Evolutionary conservation across 2,329 filamentous ascomycete species (phyloP).

Genomic region (Penicillium sp.): DNA sequence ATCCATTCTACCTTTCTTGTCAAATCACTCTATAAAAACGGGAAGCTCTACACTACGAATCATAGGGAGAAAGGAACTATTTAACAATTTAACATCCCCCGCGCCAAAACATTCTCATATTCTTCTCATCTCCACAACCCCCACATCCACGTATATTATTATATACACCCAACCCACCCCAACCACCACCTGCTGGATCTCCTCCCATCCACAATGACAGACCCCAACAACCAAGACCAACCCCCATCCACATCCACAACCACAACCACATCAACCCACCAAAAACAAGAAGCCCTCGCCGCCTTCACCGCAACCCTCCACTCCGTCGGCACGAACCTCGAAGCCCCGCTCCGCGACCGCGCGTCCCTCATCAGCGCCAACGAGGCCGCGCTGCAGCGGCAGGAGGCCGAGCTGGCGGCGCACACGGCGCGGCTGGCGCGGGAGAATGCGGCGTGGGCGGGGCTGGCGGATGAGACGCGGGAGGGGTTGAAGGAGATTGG

Average conservation of each 20-base stretch:
- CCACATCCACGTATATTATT: no score
- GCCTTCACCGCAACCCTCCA: slow-evolving; percentile 49
- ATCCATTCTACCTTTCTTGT: neutral
- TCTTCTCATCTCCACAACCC: no score
- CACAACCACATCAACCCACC: slow-evolving; percentile 27
- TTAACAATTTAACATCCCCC: no score
- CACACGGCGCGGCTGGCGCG: slow-evolving; percentile 53
- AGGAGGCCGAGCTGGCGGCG: slow-evolving; percentile 56
- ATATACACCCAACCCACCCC: no score
- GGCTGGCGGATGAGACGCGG: slow-evolving; percentile 56
- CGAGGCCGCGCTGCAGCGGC: slow-evolving; percentile 54
- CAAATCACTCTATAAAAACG: neutral
- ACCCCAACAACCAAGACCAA: neutral
- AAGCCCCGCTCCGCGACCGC: slow-evolving; percentile 56
- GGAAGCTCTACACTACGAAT: no score
- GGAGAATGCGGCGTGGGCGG: slow-evolving; percentile 58
- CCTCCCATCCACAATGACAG: neutral
- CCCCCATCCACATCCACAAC: slow-evolving; percentile 3
- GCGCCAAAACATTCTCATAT: no score
- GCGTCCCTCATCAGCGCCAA: slow-evolving; percentile 61
- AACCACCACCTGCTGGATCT: no score
- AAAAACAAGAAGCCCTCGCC: slow-evolving; percentile 45
- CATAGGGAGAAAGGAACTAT: no score
- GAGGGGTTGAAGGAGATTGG: slow-evolving; percentile 64
- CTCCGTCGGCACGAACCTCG: slow-evolving; percentile 51